phyloP scores from a whole-genome alignment of 495 filamentous ascomycete genomes.

The Hypomontagnella submonticulosa region DNA sequence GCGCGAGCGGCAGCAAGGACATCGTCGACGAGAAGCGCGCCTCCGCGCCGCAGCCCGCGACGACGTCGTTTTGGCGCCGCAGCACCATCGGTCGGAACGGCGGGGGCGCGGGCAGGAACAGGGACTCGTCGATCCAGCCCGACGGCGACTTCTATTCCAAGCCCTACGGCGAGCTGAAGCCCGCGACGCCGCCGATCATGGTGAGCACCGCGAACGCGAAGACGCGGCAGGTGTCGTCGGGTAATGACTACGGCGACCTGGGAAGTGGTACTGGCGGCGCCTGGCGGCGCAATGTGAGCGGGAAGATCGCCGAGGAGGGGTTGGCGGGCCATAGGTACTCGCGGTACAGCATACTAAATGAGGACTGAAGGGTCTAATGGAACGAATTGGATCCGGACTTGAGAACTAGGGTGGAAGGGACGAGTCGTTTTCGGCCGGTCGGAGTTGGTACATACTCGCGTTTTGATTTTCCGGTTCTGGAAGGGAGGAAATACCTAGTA shows the following conservation, averaged over 20 bases:
- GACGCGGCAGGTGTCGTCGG: constrained; percentile 61
- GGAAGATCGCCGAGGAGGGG: constrained; percentile 88
- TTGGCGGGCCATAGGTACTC: constrained; percentile 41
- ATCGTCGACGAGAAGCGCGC: constrained; percentile 45
- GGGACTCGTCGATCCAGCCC: constrained; percentile 62
- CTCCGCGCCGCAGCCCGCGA: constrained; percentile 5
- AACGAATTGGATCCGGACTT: too few relatives aligned
- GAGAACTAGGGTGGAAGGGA: not conserved
- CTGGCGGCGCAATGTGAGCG: constrained; percentile 76
- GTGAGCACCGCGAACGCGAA: constrained; percentile 40
- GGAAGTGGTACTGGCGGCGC: constrained; percentile 50
- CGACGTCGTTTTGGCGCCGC: constrained; percentile 36
- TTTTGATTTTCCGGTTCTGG: constrained; percentile 6
- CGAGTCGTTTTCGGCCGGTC: not conserved
- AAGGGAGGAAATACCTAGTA: not conserved
- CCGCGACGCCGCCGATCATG: constrained; percentile 61
- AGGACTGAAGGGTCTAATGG: constrained; percentile 32
- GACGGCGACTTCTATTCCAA: constrained; percentile 64
- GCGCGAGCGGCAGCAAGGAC: constrained; percentile 49
- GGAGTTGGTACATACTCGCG: constrained; percentile 13
- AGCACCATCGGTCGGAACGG: constrained; percentile 46
- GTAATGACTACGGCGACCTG: constrained; percentile 68
- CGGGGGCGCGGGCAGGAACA: constrained; percentile 36
- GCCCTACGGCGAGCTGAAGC: constrained; percentile 61
- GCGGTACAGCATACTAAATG: constrained; percentile 49